A percentile compares a stretch with the other conserved stretches of the same genome.
phyloP scores from a whole-genome alignment of 495 filamentous ascomycete genomes.

The Penicillium coffeae region DNA sequence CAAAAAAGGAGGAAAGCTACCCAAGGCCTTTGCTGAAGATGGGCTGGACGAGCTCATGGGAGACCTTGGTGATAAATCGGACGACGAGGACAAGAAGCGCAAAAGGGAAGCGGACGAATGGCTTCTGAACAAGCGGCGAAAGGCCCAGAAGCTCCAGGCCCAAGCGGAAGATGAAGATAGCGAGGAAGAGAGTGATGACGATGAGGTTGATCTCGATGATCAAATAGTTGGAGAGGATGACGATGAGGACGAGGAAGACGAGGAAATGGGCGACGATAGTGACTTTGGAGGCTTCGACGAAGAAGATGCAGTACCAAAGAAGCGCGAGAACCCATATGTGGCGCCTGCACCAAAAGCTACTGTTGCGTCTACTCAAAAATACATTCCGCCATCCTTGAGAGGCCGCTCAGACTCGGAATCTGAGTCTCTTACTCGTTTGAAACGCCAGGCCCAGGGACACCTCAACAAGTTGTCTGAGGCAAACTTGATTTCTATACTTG shows the following conservation, averaged over 20 bases:
- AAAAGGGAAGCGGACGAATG: constrained; percentile 54
- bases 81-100: constrained; percentile 47
- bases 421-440: constrained; percentile 65
- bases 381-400: constrained; percentile 83
- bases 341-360: constrained; percentile 43
- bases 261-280: constrained; percentile 24
- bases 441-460: constrained; percentile 78
- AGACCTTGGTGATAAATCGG: constrained; percentile 56
- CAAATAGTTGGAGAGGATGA: constrained; percentile 26
- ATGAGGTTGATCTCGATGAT: constrained; percentile 26
- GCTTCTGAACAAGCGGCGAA: constrained; percentile 63
- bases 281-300: constrained; percentile 42
- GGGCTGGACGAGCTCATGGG: constrained; percentile 76
- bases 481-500: constrained; percentile 74
- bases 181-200: constrained; percentile 27
- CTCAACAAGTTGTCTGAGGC: constrained; percentile 91
- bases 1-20: constrained; percentile 69
- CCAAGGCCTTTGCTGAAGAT: constrained; percentile 77
- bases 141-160: constrained; percentile 40
- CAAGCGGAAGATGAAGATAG: constrained; percentile 19
- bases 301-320: constrained; percentile 31
- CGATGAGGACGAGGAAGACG: constrained; percentile 24
- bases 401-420: constrained; percentile 56
- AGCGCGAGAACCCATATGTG: constrained; percentile 61
- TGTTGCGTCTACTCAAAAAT: constrained; percentile 52